Percentiles rank a stretch among this genome's conserved stretches.
Evolutionary conservation across 208 protist species (phyloP).

Genomic region (Leishmania guyanensis): DNA sequence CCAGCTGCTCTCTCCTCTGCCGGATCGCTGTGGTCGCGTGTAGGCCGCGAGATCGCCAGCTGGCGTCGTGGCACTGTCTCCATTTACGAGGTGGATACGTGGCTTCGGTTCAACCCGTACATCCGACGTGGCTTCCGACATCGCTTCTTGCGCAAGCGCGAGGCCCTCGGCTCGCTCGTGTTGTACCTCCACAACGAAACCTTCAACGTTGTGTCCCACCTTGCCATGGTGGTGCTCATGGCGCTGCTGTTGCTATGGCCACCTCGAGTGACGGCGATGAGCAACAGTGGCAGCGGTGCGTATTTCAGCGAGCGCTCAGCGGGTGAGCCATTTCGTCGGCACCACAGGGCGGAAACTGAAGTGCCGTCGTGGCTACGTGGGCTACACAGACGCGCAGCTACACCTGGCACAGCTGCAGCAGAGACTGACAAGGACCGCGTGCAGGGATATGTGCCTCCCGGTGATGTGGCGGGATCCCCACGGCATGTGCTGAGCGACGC

Average conservation of each 20-base stretch:
- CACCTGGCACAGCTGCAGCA: not conserved
- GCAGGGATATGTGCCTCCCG: not conserved
- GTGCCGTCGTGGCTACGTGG: slow-evolving; percentile 24
- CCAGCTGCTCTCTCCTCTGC: not conserved
- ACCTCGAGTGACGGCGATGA: slow-evolving; percentile 20
- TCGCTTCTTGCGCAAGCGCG: slow-evolving; percentile 34
- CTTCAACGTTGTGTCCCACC: slow-evolving; percentile 59
- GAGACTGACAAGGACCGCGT: not conserved
- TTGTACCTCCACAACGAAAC: slow-evolving; percentile 67
- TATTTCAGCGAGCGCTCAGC: not conserved
- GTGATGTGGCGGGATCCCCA: not conserved
- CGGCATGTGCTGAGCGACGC: slow-evolving; percentile 3
- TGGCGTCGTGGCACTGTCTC: slow-evolving; percentile 36
- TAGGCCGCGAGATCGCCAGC: slow-evolving; percentile 13
- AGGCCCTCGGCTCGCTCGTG: slow-evolving; percentile 50
- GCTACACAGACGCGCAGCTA: slow-evolving; percentile 1
- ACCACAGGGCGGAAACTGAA: not conserved
- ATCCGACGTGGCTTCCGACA: slow-evolving; percentile 64
- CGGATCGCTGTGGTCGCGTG: slow-evolving; percentile 13
- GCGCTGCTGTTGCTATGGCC: slow-evolving; percentile 49
- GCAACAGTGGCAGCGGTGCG: not conserved
- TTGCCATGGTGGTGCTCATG: slow-evolving; percentile 39
- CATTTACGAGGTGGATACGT: slow-evolving; percentile 58
- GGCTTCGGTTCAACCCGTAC: slow-evolving; percentile 71
- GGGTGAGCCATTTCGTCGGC: not conserved